Conservation (phyloP, 169 alveolate genomes). For the Cryptosporidium ubiquitum region DNA sequence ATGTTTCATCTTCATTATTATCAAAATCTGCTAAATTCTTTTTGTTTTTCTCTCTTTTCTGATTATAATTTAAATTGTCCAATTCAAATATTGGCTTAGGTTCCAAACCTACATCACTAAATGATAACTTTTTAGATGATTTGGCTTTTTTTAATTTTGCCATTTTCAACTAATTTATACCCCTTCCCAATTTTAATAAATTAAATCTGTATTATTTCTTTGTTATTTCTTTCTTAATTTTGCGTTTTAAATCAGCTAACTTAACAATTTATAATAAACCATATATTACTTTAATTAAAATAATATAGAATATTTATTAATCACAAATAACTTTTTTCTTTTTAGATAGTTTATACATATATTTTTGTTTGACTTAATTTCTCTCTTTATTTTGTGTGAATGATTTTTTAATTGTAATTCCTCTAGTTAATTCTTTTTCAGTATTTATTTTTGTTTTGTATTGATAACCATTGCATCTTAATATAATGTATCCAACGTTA, state of each 20-base stretch:
- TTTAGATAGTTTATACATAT: background rate
- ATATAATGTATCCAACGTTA: conserved; percentile 18
- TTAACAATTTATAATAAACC: background rate
- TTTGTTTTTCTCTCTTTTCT: conserved; percentile 7
- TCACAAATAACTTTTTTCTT: background rate
- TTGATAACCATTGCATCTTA: background rate
- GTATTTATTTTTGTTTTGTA: too few relatives aligned
- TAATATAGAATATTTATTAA: background rate
- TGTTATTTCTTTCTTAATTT: background rate
- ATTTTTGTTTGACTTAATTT: too few relatives aligned
- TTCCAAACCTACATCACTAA: conserved; percentile 46
- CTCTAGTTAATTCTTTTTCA: background rate
- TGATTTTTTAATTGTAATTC: background rate
- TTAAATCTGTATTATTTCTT: background rate
- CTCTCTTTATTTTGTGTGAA: background rate
- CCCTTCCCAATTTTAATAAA: background rate
- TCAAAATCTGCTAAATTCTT: background rate
- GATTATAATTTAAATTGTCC: conserved; percentile 19
- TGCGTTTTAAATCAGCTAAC: background rate
- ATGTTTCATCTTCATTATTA: background rate
- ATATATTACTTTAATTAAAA: background rate
- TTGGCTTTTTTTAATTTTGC: conserved; percentile 10
- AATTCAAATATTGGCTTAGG: conserved; percentile 45
- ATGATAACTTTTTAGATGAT: conserved; percentile 24
- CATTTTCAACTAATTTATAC: background rate